phyloP scores from a whole-genome alignment of 805 yeast genomes.

The Grigorovia transvaalensis region DNA sequence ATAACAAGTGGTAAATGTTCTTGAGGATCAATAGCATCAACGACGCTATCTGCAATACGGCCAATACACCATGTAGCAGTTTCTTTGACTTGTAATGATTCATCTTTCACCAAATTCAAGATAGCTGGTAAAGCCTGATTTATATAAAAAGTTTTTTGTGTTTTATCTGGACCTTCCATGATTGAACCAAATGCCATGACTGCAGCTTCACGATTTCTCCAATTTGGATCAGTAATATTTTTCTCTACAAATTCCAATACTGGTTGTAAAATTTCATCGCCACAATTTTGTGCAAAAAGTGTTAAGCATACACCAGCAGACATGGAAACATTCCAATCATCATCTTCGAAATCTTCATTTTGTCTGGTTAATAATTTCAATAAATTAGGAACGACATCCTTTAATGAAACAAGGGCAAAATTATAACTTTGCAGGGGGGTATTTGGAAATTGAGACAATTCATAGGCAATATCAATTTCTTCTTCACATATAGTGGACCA shows the following conservation, averaged over 20 bases:
- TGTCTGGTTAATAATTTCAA: conserved; percentile 73
- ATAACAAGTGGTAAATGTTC: conserved; percentile 61
- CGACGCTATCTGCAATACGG: conserved; percentile 79
- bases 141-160: conserved; percentile 55
- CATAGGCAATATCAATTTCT: conserved; percentile 71
- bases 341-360: conserved; percentile 89
- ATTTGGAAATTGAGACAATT: conserved; percentile 50
- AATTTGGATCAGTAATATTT: conserved; percentile 48
- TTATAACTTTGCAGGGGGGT: conserved; percentile 49
- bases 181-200: conserved; percentile 99
- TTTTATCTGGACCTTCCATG: conserved; percentile 83
- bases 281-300: conserved; percentile 84
- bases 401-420: conserved; percentile 76
- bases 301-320: conserved; percentile 97
- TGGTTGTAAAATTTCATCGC: conserved; percentile 75
- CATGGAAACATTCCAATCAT: conserved; percentile 96
- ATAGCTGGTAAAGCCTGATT: conserved; percentile 79
- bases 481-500: conserved; percentile 99
- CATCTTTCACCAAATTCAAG: conserved; percentile 61
- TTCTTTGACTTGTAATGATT: conserved; percentile 77
- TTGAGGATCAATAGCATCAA: conserved; percentile 61
- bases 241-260: conserved; percentile 75
- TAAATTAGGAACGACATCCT: conserved; percentile 80
- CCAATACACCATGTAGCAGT: conserved; percentile 99
- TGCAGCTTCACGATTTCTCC: conserved; percentile 94